Base-by-base conservation (phyloP, 2,329 filamentous ascomycete genomes). In the Rhinocladiella similis region DNA sequence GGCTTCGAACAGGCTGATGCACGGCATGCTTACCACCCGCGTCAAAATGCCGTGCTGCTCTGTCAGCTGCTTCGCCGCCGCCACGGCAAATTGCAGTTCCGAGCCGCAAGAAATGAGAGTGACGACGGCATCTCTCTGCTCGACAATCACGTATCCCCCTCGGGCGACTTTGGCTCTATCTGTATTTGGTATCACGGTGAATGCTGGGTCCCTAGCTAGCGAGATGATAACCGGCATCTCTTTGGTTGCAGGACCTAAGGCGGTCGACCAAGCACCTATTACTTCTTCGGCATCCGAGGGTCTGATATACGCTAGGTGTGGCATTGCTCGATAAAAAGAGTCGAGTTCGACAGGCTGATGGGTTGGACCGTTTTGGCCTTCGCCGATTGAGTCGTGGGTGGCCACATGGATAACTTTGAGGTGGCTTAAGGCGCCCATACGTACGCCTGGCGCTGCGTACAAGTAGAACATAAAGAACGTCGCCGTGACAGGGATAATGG, bases 391-490 rank as follows among this genome's bases (percentile, higher is more conserved):
- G 69, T 84, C 82, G 67, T 85, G 83, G 0, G 83, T 86, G 1
- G 82, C 83, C 27, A 80, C 71, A 65, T 85, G 82, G 53, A 85
- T 83, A 25, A 74, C 72, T 43, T 79, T 78, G 1, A 84, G 74
- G n/a, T 73, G 65, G 49, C 79, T 76, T 2, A 83, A 71, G 4
- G 81, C 82, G 7, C 79, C 80, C 80, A 85, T 84, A 9, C 83
- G 77, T 3, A 84, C 75, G 16, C 75, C 82, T 0, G 80, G 77
- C 1, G 82, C 81, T 9, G 80, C 81, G 20, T 27, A 78, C 70
- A 80, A 70, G 62, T 85, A 85, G 68, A 85, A 85, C 80, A 86
- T 85, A 73, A 85, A 84, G 70, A 85, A 86, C 3, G 76, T 77
- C 0, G 38, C 63, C 0, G 76, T 76, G 58, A 75, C 74, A 51